Base-by-base conservation (phyloP, 257 asterid species). In the Solanum megistacrolobum region DNA sequence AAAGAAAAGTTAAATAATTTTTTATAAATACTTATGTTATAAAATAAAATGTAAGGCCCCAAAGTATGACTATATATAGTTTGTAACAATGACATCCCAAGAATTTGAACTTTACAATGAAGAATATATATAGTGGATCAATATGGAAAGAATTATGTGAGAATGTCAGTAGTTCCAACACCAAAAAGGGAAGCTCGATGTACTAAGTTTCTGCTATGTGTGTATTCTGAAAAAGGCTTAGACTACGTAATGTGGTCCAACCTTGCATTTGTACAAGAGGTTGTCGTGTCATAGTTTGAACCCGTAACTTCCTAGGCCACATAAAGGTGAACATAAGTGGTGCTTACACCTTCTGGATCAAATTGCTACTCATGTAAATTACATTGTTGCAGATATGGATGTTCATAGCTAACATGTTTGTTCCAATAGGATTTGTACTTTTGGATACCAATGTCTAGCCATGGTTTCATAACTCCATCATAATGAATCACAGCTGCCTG, bases 381-480 rank as follows among this genome's bases (percentile, higher is more conserved):
- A 91, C 99, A 97, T 73, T 95, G 98, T 86, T 93, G 98, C 81
- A 97, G 87, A 89, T 89, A 90, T 1, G 98, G 98, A 89, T 93
- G 98, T 79, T 95, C 98, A 36, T 90, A 94, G 60, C 92, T 91
- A 84, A 96, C 92, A 85, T 96, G 93, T 84, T 88, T 94, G 89
- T 87, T 89, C 99, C 99, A 97, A 74, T 88, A 92, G 62, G 66
- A 85, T 89, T 92, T 97, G 93, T 94, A 92, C 88, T 91, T 93
- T 13, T 96, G 98, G 38, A 96, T 84, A 83, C 98, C 99, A 36
- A 93, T 89, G 89, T 97, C 99, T 89, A 94, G 86, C 99, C 99
- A 97, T 72, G 99, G 99, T 85, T 97, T 97, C 92, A 92, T 88
- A 32, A 92, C 87, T 69, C 99, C 99, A 83, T 97, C 98, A 81